Evolutionary conservation across 306 rosid species (phyloP).

Genomic region (Inga laurina): DNA sequence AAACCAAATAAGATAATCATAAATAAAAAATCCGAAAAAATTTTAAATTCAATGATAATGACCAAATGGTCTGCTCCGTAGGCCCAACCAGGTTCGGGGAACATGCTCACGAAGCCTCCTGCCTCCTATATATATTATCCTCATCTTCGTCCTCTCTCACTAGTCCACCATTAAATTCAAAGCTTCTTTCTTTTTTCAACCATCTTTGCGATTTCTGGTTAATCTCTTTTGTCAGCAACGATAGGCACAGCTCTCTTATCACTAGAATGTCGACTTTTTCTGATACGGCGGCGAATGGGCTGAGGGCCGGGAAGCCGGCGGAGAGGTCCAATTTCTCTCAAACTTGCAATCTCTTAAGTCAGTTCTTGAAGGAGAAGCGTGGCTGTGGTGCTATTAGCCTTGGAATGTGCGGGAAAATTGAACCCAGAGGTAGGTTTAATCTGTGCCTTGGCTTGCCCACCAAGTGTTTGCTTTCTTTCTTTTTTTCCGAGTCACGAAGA

Average conservation of each 20-base stretch:
- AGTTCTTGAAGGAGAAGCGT: conserved; percentile 65
- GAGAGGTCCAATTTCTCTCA: conserved; percentile 59
- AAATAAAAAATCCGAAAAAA: not conserved
- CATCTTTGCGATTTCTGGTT: not conserved
- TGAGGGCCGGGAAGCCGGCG: conserved; percentile 12
- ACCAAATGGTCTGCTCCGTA: not conserved
- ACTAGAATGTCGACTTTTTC: not conserved
- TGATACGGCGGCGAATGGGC: conserved; percentile 8
- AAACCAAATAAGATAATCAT: not conserved
- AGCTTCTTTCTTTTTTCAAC: not conserved
- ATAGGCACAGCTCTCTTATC: not conserved
- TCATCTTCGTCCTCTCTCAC: not conserved
- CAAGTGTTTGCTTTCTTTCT: not conserved
- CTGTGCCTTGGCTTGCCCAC: not conserved
- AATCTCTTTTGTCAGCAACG: not conserved
- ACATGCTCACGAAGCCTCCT: not conserved
- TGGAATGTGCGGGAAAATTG: conserved; percentile 29
- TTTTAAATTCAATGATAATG: conserved; percentile 1
- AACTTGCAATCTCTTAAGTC: conserved; percentile 61
- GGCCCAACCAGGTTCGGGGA: not conserved
- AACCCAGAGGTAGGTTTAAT: conserved; percentile 34
- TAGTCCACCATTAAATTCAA: not conserved
- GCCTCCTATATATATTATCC: not conserved
- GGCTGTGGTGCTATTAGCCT: conserved; percentile 24
- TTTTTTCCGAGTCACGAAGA: not conserved